These are phyloP conservation scores for Starmera caribaea DNA, from an alignment of 805 yeast species.

Conservation along the genomic window DNA sequence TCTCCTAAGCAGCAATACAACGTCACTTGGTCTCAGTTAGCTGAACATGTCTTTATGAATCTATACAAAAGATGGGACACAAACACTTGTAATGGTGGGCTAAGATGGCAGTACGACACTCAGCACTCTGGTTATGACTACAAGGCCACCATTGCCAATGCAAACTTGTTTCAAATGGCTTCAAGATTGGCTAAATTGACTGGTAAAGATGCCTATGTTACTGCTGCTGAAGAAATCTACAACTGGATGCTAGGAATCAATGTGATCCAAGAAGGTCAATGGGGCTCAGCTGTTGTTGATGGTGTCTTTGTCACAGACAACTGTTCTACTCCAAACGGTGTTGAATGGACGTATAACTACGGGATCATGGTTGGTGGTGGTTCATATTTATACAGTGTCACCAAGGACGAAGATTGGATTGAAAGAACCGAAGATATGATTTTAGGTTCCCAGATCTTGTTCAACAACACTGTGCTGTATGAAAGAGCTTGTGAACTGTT, in stretches of 20 bases:
- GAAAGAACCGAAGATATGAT: slow-evolving; percentile 8
- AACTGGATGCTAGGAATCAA: slow-evolving; percentile 46
- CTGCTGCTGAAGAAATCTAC: slow-evolving; percentile 44
- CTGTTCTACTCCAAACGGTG: slow-evolving; percentile 48
- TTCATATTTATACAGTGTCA: slow-evolving; percentile 62
- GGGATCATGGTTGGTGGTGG: slow-evolving; percentile 67
- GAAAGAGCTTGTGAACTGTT: slow-evolving; percentile 80
- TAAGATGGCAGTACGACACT: slow-evolving; percentile 61
- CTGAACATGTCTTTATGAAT: slow-evolving; percentile 49
- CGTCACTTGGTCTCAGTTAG: slow-evolving; percentile 45
- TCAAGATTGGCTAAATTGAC: slow-evolving; percentile 55
- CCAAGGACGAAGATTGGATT: slow-evolving; percentile 54
- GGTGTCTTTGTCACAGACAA: slow-evolving; percentile 52
- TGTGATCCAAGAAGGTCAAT: slow-evolving; percentile 28
- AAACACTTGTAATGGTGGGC: slow-evolving; percentile 47
- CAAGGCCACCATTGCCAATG: slow-evolving; percentile 58
- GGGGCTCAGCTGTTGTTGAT: slow-evolving; percentile 46
- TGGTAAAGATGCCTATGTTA: slow-evolving; percentile 38
- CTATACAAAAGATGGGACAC: slow-evolving; percentile 53
- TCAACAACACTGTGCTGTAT: slow-evolving; percentile 45
- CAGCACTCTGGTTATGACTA: slow-evolving; percentile 54
- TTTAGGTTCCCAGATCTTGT: slow-evolving; percentile 21
- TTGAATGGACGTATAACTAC: slow-evolving; percentile 79
- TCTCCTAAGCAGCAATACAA: slow-evolving; percentile 30
- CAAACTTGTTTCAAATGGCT: slow-evolving; percentile 51